Base-by-base conservation (phyloP, 164 flowering plant genomes). In the Chloranthus sessilifolius region DNA sequence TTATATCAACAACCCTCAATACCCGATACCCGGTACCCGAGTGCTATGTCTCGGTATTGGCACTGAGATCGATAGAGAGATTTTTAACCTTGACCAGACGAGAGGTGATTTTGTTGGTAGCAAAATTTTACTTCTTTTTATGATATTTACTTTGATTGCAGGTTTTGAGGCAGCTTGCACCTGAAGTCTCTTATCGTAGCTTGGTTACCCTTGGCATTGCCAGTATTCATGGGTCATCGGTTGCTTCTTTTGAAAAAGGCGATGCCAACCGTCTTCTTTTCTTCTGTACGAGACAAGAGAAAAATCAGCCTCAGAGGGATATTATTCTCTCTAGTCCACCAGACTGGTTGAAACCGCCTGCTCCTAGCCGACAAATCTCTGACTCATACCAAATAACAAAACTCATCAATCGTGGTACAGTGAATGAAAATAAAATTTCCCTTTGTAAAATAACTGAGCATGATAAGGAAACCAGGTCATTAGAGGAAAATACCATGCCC, bases 131-230 rank as follows among this genome's bases (percentile, higher is more conserved):
- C n/a, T n/a, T n/a, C n/a, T n/a, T n/a, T n/a, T n/a, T n/a, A n/a
- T n/a, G n/a, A n/a, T n/a, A n/a, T n/a, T n/a, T n/a, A n/a, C n/a
- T n/a, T n/a, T n/a, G 7, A 58, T 56, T 55, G 50, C 79, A 94
- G 99, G 90, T 94, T 47, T 65, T 94, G 72, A 81, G 90, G 73
- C 99, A 94, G 74, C 78, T 94, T 28, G 95, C 99, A 4, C 90
- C 85, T 38, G 92, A 94, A 57, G 67, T 62, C 50, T 79, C 92
- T 16, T 87, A 83, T 49, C 95, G 83, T 26, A 82, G 83, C 62
- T 79, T 94, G 55, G 90, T 85, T 58, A 73, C 85, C 39, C 88
- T 94, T 49, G 99, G 99, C 26, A 73, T 94, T 62, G 96, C 92
- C 27, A 74, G 97, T 66, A 73, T 94, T 56, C 99, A 94, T 48